Evolutionary conservation across 345 rosid species (phyloP), one percentile per base, ranked within the genome.

Genomic region (Aethionema arabicum): DNA sequence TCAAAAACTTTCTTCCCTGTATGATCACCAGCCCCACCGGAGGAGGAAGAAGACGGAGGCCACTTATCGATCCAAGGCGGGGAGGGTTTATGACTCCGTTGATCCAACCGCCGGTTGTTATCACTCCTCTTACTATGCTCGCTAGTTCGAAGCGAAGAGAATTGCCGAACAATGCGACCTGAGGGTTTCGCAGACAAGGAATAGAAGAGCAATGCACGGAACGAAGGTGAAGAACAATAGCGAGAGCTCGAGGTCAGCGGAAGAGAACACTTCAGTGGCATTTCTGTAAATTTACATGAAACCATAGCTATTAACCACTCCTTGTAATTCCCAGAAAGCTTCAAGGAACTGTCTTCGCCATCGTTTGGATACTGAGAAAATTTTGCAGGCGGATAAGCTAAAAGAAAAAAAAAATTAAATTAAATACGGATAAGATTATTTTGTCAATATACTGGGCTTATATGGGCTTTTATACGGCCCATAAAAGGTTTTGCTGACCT

Each of bases 241-340:
- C 66, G 74, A n/a, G 75, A 52, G 79, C 54, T 80, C 12, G 84
- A 77, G 59, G 82, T 41, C 65, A 82, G 67, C 11, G 82, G 81
- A 59, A 79, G 76, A 12, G 85, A 71, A 66, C 66, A 76, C 68
- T 83, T 77, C 10, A 93, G 84, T 63, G 85, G 83, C 69, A 90
- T 51, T 82, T 93, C 95, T 0, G 91, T 76, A 4, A 87, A 77
- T 76, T 75, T 85, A 4, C 76, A 65, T 0, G 90, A 68, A 3
- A 77, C 6, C 52, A 81, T 54, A 46, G 88, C 79, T 97, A 90
- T 88, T 64, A 38, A 58, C 36, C 39, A 0, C 30, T 36, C n/a
- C 3, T 37, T 10, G n/a, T 8, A 32, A 3, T 30, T 15, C 52
- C 29, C 21, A 50, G 4, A 0, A 14, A 40, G 53, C 44, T 68